These are phyloP conservation scores for Meyerozyma sp. DNA, from an alignment of 1,139 yeast species.

Conservation along the genomic window DNA sequence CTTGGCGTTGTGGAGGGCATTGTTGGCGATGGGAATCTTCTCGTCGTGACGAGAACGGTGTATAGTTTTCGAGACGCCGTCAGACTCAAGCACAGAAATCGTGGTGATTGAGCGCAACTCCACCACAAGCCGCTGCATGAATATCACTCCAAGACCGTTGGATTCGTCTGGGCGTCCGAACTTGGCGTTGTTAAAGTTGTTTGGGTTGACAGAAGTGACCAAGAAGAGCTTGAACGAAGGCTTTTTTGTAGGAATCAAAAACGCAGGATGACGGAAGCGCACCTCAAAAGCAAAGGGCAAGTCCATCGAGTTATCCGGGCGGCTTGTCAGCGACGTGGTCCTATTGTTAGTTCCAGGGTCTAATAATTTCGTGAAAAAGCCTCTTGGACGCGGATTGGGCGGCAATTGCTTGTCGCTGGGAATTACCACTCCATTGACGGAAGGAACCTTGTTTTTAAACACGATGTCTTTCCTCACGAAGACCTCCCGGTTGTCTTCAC, in stretches of 20 bases:
- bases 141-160: slow-evolving; percentile 46
- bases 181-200: slow-evolving; percentile 29
- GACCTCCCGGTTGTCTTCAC: slow-evolving; percentile 30
- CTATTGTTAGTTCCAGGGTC: neutral
- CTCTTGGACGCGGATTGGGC: slow-evolving; percentile 5
- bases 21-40: slow-evolving; percentile 24
- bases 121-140: slow-evolving; percentile 32
- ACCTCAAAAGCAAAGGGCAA: slow-evolving; percentile 44
- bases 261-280: slow-evolving; percentile 43
- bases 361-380: neutral
- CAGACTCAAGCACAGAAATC: slow-evolving; percentile 32
- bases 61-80: slow-evolving; percentile 15
- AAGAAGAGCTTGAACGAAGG: slow-evolving; percentile 38
- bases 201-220: slow-evolving; percentile 30
- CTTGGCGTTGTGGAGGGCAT: slow-evolving; percentile 28
- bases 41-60: slow-evolving; percentile 29
- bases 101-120: slow-evolving; percentile 29
- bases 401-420: slow-evolving; percentile 8
- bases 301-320: slow-evolving; percentile 29
- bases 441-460: slow-evolving; percentile 38
- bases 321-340: slow-evolving; percentile 7
- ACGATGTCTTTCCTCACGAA: slow-evolving; percentile 37
- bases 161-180: slow-evolving; percentile 35
- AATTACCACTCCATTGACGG: slow-evolving; percentile 35
- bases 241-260: slow-evolving; percentile 34